Base-by-base conservation (phyloP, 495 filamentous ascomycete species). In the Niebla homalea region DNA sequence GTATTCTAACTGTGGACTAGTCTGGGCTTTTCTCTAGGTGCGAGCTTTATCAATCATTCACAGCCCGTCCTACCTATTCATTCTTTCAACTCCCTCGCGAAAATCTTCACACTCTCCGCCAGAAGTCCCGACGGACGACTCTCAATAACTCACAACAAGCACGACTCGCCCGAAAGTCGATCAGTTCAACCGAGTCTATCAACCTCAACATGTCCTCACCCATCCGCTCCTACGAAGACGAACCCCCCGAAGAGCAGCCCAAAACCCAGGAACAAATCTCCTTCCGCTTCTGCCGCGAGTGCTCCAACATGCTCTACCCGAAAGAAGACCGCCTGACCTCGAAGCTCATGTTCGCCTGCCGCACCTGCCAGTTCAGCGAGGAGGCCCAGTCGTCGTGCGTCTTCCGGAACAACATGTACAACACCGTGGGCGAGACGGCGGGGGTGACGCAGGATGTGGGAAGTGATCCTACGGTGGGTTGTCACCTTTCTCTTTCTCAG, bases 241-340 rank as follows among this genome's bases (percentile, higher is more conserved):
- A 56, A 81, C 77, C n/a, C 39, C 20, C 39, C 26, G n/a, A 4
- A 35, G 18, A 18, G n/a, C 32, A 29, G 2, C 64, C 72, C 70
- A 66, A 73, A 63, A 32, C 67, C 69, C 49, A 56, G 49, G 85
- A 89, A 61, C 87, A 89, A 65, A 85, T 95, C 62, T 84, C 87
- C 32, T 97, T 97, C 72, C 81, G 84, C 52, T 98, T 98, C 77
- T 98, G 92, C 70, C 83, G 85, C 50, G 92, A 98, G 74, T 98
- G 92, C 69, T 92, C 87, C 58, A 99, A 99, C 75, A 84, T 99
- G 79, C 73, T 99, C 46, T 97, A 96, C 65, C 92, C 92, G 14
- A 89, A 90, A 66, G 92, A 99, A 71, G 87, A 95, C 64, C 73
- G 73, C 19, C 56, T 66, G 46, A 78, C 69, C 57, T 79, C 78